Percentiles rank a stretch among this genome's conserved stretches.
These are phyloP conservation scores for Artemisia annua DNA, from an alignment of 129 eudicot species.

Conservation along the genomic window DNA sequence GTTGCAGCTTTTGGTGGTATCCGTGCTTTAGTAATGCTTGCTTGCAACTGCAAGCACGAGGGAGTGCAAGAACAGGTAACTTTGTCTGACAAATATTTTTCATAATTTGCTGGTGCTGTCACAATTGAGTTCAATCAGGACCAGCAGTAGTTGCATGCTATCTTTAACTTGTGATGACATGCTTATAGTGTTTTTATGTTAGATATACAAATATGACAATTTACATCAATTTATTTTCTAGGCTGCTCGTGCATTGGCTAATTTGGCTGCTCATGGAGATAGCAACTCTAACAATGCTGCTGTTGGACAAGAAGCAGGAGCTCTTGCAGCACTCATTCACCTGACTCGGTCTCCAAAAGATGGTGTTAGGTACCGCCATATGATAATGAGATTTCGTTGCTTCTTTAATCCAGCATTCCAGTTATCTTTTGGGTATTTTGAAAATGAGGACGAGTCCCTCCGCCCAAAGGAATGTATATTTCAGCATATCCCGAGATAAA, in stretches of 20 bases:
- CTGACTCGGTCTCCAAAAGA: conserved; percentile 88
- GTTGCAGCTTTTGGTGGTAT: conserved; percentile 89
- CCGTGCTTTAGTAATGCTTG: conserved; percentile 87
- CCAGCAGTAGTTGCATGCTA: too few relatives aligned
- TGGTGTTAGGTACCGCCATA: conserved; percentile 73
- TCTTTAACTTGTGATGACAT: too few relatives aligned
- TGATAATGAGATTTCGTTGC: background rate
- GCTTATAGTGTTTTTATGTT: too few relatives aligned
- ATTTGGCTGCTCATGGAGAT: conserved; percentile 99
- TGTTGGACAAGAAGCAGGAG: conserved; percentile 94
- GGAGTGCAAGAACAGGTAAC: conserved; percentile 98
- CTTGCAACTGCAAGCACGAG: conserved; percentile 79
- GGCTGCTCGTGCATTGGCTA: conserved; percentile 99
- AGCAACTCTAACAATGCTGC: conserved; percentile 91
- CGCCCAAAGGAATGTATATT: too few relatives aligned
- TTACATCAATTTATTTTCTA: conserved; percentile 23
- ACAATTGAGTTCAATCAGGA: too few relatives aligned
- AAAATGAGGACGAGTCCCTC: too few relatives aligned
- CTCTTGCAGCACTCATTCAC: conserved; percentile 90
- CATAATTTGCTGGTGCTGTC: too few relatives aligned
- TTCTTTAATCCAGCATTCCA: background rate
- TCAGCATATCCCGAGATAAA: too few relatives aligned
- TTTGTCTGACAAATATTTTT: too few relatives aligned
- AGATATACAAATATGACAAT: too few relatives aligned
- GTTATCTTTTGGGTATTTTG: too few relatives aligned